Evolutionary conservation across 73 alveolate genomes (phyloP).

Genomic region (Tetrahymena malaccensis): DNA sequence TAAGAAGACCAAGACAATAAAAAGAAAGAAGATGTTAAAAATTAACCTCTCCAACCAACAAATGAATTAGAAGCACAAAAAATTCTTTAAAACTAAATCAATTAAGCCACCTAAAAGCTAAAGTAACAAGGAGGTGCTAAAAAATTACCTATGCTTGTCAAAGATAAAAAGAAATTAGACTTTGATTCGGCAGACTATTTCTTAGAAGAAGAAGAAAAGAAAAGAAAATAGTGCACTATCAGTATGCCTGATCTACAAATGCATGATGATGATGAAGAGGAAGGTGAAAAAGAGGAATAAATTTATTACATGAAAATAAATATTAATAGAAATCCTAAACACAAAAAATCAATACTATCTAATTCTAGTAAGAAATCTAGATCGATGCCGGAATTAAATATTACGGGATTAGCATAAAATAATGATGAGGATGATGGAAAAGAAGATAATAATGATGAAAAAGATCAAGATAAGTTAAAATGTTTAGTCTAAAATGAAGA

Average conservation of each 20-base stretch:
- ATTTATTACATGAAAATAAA: not conserved
- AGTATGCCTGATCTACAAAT: not conserved
- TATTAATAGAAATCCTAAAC: not conserved
- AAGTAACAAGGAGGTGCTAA: not conserved
- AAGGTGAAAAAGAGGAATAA: not conserved
- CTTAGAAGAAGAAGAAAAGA: not conserved
- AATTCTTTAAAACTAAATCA: not conserved
- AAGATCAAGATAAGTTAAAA: not conserved
- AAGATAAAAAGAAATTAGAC: not conserved
- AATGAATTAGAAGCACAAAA: not conserved
- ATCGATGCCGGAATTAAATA: not conserved
- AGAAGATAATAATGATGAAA: not conserved
- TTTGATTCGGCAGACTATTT: not conserved
- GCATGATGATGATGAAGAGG: not conserved
- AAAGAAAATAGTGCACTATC: not conserved
- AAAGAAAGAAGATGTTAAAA: not conserved
- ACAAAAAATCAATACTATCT: not conserved
- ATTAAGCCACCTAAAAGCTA: not conserved
- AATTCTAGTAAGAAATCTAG: not conserved
- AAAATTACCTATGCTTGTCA: not conserved
- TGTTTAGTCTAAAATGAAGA: not conserved
- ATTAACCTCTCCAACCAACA: not conserved
- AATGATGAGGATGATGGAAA: not conserved
- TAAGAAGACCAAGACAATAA: not conserved
- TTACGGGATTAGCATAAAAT: not conserved